These are phyloP conservation scores for Neckera pumila DNA, from an alignment of 225 moss, liverwort and hornwort species.

Conservation along the genomic window DNA sequence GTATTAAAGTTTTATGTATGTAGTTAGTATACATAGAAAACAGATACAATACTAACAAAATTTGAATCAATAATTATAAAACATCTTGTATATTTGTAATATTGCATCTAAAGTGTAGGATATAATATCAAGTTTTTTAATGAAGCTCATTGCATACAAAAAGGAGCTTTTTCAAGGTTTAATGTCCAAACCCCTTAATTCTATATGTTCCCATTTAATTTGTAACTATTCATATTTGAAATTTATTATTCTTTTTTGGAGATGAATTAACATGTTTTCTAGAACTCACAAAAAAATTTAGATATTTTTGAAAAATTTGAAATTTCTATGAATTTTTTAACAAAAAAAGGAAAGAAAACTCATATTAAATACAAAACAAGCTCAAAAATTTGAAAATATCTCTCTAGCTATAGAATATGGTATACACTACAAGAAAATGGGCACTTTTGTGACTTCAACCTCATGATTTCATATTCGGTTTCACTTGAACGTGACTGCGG, in stretches of 20 bases:
- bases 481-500: too few relatives aligned
- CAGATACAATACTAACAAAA: not conserved
- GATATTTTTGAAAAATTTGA: not conserved
- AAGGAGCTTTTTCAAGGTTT: not conserved
- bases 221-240: not conserved
- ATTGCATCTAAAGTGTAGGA: not conserved
- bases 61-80: not conserved
- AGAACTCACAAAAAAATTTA: not conserved
- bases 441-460: too few relatives aligned
- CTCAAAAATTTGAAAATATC: not conserved
- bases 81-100: not conserved
- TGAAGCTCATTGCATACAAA: too few relatives aligned
- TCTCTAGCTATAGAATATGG: accelerated
- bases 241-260: not conserved
- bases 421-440: too few relatives aligned
- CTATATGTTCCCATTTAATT: not conserved
- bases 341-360: not conserved
- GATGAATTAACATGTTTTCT: not conserved
- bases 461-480: too few relatives aligned
- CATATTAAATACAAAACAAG: not conserved
- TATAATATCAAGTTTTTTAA: not conserved
- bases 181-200: not conserved
- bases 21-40: accelerated
- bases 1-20: not conserved
- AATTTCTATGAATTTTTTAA: not conserved